These are phyloP conservation scores for Nigrograna mackinnonii DNA, from an alignment of 2,329 filamentous ascomycete species.

Conservation along the genomic window DNA sequence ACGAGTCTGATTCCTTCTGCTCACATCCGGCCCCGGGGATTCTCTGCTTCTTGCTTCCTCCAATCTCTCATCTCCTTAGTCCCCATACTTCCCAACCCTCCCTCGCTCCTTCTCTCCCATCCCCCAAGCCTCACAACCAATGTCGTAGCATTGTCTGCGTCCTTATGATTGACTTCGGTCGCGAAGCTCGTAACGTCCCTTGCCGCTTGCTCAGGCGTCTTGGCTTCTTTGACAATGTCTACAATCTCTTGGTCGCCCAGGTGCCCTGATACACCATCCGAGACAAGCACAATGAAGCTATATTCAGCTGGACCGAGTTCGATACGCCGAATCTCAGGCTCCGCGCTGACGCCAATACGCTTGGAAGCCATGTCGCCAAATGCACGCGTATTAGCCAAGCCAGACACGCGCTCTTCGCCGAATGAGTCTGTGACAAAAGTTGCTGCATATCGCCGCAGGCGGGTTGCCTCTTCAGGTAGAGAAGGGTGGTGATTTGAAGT, in stretches of 20 bases:
- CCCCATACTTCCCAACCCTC: conserved; percentile 83
- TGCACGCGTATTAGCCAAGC: conserved; percentile 88
- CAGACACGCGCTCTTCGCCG: conserved; percentile 92
- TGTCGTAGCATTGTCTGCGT: conserved; percentile 67
- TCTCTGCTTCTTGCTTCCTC: conserved; percentile 76
- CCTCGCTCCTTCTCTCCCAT: conserved; percentile 74
- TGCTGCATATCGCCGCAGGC: conserved; percentile 82
- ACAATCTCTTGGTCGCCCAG: conserved; percentile 93
- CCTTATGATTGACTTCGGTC: conserved; percentile 74
- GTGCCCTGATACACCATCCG: conserved; percentile 85
- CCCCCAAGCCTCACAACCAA: conserved; percentile 66
- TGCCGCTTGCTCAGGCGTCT: conserved; percentile 84
- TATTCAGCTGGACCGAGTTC: conserved; percentile 85
- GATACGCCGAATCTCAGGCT: conserved; percentile 82
- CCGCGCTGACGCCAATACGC: conserved; percentile 89
- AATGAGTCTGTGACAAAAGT: conserved; percentile 95
- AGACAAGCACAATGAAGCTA: conserved; percentile 84
- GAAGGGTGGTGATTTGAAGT: conserved; percentile 93
- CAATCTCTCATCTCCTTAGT: conserved; percentile 92
- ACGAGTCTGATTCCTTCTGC: too few species aligned
- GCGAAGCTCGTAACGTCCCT: conserved; percentile 82
- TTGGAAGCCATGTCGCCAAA: conserved; percentile 94
- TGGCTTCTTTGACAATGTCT: conserved; percentile 91
- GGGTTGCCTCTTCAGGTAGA: conserved; percentile 79
- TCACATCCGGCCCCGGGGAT: conserved; percentile 72